phyloP scores from a whole-genome alignment of 2,329 filamentous ascomycete species.

The Talaromyces sp. region DNA sequence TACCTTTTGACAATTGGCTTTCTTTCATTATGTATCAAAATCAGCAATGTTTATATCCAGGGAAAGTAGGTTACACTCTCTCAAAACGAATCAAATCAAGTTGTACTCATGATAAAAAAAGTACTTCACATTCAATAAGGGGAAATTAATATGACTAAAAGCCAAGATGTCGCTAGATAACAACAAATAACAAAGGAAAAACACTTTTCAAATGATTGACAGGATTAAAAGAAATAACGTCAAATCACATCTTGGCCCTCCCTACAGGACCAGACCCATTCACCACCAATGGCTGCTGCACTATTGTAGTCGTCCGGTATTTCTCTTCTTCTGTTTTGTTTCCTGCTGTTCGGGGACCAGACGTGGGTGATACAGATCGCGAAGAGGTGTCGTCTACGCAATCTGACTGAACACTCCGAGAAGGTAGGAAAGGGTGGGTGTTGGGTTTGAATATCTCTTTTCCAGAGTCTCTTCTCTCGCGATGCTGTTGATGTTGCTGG shows the following conservation, averaged over 20 bases:
- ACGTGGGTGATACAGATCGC: constrained; percentile 9
- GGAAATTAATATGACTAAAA: not conserved
- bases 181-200: not conserved
- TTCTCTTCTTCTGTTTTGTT: not conserved
- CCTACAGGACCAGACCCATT: constrained; percentile 30
- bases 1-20: not conserved
- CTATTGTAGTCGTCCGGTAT: constrained; percentile 20
- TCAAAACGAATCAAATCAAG: not conserved
- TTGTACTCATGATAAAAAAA: not conserved
- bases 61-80: not conserved
- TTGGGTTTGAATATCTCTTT: constrained; percentile 11
- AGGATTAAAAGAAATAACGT: not conserved
- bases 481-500: not conserved
- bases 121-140: constrained; percentile 1
- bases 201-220: not conserved
- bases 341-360: not conserved
- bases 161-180: not conserved
- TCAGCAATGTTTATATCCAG: constrained; percentile 1
- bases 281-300: constrained; percentile 35
- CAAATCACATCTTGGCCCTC: constrained; percentile 9
- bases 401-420: not conserved
- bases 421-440: not conserved
- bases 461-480: constrained; percentile 15
- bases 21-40: not conserved
- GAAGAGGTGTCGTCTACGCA: not conserved